Conservation (phyloP, 2,329 filamentous ascomycete genomes). For the Macrophomina tecta region DNA sequence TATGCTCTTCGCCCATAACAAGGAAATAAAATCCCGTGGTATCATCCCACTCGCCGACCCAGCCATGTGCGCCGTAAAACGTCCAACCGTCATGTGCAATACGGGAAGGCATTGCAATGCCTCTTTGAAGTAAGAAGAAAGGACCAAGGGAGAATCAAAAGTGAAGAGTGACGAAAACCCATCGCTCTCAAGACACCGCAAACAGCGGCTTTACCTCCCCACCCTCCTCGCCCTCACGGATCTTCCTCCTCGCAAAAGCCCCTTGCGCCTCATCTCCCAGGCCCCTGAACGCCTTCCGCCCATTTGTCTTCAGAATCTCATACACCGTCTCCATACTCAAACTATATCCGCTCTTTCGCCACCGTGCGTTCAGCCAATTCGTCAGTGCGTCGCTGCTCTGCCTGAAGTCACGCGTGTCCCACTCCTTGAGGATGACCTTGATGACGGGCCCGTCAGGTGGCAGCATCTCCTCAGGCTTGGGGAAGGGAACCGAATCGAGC, state of each 20-base stretch:
- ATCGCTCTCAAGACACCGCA: neutral
- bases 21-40: too few species aligned
- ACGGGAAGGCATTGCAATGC: too few species aligned
- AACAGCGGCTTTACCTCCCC: constrained; percentile 1
- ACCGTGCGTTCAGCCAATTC: constrained; percentile 25
- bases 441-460: constrained; percentile 26
- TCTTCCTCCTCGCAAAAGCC: constrained; percentile 34
- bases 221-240: neutral
- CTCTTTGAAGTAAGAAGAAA: too few species aligned
- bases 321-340: constrained; percentile 41
- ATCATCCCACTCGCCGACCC: too few species aligned
- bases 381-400: constrained; percentile 25
- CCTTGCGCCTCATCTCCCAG: constrained; percentile 43
- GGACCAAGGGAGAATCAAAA: too few species aligned
- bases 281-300: constrained; percentile 43
- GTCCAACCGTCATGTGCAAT: too few species aligned
- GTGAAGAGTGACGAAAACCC: too few species aligned
- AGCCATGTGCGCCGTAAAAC: too few species aligned
- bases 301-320: constrained; percentile 43
- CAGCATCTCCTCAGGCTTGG: constrained; percentile 37
- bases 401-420: constrained; percentile 28
- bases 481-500: constrained; percentile 40
- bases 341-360: constrained; percentile 27
- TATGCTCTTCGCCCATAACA: too few species aligned
- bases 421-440: constrained; percentile 27